Evolutionary conservation across 345 rosid species (phyloP), one percentile per base, ranked within the genome.

Genomic region (Ceriops tagal): DNA sequence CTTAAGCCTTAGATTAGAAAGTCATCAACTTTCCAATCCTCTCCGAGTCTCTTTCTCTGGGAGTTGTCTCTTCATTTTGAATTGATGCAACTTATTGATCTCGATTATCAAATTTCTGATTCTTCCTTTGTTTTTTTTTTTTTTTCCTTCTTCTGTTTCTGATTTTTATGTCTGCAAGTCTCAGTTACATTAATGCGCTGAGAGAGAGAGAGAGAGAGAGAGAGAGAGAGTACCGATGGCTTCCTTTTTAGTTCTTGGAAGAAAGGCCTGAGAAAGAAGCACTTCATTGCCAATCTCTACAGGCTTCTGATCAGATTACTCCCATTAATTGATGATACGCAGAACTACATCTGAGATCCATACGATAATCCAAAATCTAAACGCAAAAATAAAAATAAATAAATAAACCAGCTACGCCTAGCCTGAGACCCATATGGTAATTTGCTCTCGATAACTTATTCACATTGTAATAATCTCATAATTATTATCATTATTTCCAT

Each of bases 161-260:
- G 82, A 77, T 56, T 84, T 75, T 70, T 53, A 63, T 68, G 83
- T 64, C 78, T 79, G 73, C 43, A 60, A 68, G 70, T 31, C 52
- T 74, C 82, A 81, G 83, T 82, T 82, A 19, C 80, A 82, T 72
- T 67, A 78, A 80, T 77, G 75, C 62, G 21, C 51, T 49, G 53
- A 66, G 75, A 75, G 73, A 71, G 70, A 68, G 66, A 46, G 78
- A 58, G 67, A 39, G 47, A 39, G 15, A 9, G 39, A 35, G 30
- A 64, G 15, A 59, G 61, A 57, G 71, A 63, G 71, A 62, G 61
- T 64, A 20, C 35, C 31, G 65, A 58, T 68, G 49, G 53, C 71
- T 75, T 74, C 53, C 68, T n/a, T 60, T 61, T 62, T 39, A 67
- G 64, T 69, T 68, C 39, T 34, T 24, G 8, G 53, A 60, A 47